Evolutionary conservation across 768 basidiomycete species (phyloP).

Genomic region (Termitomyces sp.): DNA sequence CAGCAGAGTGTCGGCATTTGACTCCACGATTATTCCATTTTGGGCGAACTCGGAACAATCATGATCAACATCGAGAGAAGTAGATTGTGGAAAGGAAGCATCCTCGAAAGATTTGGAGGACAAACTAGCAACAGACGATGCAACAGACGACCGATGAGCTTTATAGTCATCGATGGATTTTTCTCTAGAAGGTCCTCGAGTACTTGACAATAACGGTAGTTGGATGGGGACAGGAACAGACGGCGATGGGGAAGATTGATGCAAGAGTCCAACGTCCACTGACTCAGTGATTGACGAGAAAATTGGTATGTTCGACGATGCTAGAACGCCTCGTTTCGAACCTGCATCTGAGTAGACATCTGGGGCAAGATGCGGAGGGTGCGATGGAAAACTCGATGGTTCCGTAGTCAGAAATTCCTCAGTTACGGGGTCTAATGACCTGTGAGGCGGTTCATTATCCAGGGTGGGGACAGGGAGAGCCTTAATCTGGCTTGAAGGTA

Average conservation of each 20-base stretch:
- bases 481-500: not conserved
- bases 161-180: not conserved
- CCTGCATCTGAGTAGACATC: not conserved
- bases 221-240: not conserved
- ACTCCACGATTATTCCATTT: not conserved
- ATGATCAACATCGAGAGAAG: no score
- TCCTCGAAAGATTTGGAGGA: not conserved
- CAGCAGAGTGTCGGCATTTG: not conserved
- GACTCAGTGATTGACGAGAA: not conserved
- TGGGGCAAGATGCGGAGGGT: not conserved
- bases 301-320: not conserved
- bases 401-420: not conserved
- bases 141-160: not conserved
- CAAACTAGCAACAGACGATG: not conserved
- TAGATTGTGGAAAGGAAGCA: no score
- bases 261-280: not conserved
- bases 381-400: not conserved
- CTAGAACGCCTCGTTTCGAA: not conserved
- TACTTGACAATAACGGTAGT: not conserved
- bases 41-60: no score
- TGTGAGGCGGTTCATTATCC: conserved; percentile 1
- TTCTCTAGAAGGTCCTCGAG: not conserved
- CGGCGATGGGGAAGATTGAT: not conserved
- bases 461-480: not conserved
- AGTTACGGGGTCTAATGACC: not conserved